These are phyloP conservation scores for Euphorbia peplus DNA, from an alignment of 345 rosid genomes.

Conservation along the genomic window DNA sequence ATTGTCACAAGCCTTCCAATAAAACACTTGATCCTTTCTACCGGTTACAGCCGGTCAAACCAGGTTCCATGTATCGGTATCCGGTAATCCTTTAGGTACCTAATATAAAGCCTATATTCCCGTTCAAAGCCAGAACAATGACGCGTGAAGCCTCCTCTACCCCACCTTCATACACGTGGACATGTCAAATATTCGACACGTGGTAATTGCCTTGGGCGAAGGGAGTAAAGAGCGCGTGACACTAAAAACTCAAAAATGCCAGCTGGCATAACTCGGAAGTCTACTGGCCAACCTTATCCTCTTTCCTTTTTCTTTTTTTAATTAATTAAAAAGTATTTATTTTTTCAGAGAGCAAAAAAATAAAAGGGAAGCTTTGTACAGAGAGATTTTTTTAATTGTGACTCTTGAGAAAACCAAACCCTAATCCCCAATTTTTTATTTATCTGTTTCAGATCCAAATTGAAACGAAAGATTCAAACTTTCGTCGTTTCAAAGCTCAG, in stretches of 20 bases:
- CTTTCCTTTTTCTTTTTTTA: constrained; percentile 37
- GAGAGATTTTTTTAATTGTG: constrained; percentile 8
- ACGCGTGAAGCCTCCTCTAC: constrained; percentile 10
- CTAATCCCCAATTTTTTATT: constrained; percentile 22
- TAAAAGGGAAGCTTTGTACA: not conserved
- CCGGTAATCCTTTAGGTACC: not conserved
- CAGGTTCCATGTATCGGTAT: not conserved
- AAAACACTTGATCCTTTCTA: not conserved
- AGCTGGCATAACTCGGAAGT: constrained; percentile 53
- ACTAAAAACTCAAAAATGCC: constrained; percentile 27
- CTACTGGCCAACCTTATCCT: constrained; percentile 73
- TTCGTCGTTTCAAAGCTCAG: constrained; percentile 22
- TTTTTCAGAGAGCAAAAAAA: constrained; percentile 4
- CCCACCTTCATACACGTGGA: constrained; percentile 7
- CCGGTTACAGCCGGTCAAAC: not conserved
- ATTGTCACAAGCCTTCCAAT: not conserved
- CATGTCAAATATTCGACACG: constrained; percentile 5
- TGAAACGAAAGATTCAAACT: constrained; percentile 10
- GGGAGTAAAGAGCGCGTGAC: constrained; percentile 40
- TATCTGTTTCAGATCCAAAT: constrained; percentile 31
- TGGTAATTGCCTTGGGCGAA: constrained; percentile 1
- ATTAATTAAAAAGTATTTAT: not conserved
- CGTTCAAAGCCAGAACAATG: not conserved
- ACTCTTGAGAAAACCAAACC: constrained; percentile 37
- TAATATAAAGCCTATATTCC: constrained; percentile 1